Base-by-base conservation (phyloP, 805 yeast species). In the Saccharomycopsis malanga region DNA sequence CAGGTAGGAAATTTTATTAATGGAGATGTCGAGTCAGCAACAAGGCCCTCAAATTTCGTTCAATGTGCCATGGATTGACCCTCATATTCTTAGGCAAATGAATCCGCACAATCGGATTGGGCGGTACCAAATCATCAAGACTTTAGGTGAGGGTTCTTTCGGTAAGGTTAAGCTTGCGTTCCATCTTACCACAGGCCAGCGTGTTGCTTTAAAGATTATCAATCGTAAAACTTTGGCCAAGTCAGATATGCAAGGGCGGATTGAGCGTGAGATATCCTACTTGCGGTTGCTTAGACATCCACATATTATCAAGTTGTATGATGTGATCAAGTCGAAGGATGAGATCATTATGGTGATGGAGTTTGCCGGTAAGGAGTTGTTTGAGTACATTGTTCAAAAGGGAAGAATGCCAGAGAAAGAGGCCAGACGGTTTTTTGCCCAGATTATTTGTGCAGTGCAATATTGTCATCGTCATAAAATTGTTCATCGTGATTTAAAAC, bases 301-400 rank as follows among this genome's bases (percentile, higher is more conserved):
- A 3, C 98, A 91, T 64, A 91, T 91, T 64, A 91, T 91, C 68
- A 91, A 91, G 65, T 71, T 91, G 43, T 89, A 88, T 66, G 98
- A 91, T 63, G 98, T 91, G 38, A 89, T 91, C 62, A 89, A 89
- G 64, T 84, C 95, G 37, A 86, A 86, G 58, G 96, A 91, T 57
- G 98, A 91, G 60, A 91, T 91, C 57, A 85, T 91, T 58, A 91
- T 91, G 96, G 98, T 91, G 23, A 87, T 91, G 59, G 98, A 91
- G 66, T 91, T 77, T 61, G 98, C 97, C 1, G 95, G 95, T n/a
- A 87, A 87, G 56, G 98, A 89, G 66, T 74, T 91, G 58, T 91
- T 91, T 60, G 98, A 91, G 59, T 89, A 91, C 62, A 91, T 89
- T 63, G 95, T 89, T 14, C 96, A 89, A 61, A 76, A 87, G 59